These are phyloP conservation scores for Corchorus capsularis DNA, from an alignment of 345 rosid species.

Conservation along the genomic window DNA sequence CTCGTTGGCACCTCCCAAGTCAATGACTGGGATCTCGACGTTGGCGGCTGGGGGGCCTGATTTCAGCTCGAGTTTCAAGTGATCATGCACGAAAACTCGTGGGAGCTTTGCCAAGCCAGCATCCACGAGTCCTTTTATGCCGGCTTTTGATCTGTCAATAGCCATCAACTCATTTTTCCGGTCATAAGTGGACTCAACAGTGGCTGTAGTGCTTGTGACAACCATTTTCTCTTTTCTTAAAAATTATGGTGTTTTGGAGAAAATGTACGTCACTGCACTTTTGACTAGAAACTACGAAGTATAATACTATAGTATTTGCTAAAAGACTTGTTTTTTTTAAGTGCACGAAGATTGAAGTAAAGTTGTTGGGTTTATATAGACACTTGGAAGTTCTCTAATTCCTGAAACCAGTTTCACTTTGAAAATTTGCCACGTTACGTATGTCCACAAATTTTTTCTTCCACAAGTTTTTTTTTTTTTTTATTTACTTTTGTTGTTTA, in stretches of 20 bases:
- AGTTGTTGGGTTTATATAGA: neutral
- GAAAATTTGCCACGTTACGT: too few species aligned
- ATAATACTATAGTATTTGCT: too few species aligned
- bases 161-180: slow-evolving; percentile 14
- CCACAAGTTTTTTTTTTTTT: too few species aligned
- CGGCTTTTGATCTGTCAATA: slow-evolving; percentile 11
- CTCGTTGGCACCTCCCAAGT: neutral
- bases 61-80: slow-evolving; percentile 10
- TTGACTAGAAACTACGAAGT: too few species aligned
- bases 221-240: too few species aligned
- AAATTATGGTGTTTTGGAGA: neutral
- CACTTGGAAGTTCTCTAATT: too few species aligned
- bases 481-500: too few species aligned
- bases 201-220: too few species aligned
- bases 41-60: neutral
- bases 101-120: slow-evolving; percentile 14
- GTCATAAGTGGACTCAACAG: slow-evolving; percentile 16
- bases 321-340: neutral
- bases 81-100: slow-evolving; percentile 15
- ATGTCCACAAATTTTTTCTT: too few species aligned
- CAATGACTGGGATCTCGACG: slow-evolving; percentile 14
- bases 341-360: neutral
- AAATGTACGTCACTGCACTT: neutral
- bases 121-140: slow-evolving; percentile 19
- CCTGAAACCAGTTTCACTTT: too few species aligned